These are phyloP conservation scores for Suillus clintonianus DNA, from an alignment of 768 basidiomycete species.

Conservation along the genomic window DNA sequence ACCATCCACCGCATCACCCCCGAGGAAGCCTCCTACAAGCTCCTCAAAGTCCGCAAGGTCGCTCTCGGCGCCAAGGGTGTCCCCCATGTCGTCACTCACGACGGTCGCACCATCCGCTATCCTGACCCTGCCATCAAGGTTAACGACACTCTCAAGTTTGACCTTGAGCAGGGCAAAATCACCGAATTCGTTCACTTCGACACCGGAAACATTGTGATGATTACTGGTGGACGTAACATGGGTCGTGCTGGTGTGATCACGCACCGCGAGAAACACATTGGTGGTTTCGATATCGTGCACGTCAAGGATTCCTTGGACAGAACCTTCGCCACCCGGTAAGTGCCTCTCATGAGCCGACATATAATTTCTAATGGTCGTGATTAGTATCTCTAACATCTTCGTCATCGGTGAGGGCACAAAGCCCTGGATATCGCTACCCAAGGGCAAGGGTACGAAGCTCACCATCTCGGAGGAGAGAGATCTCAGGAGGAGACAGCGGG, in stretches of 20 bases:
- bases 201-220: constrained; percentile 94
- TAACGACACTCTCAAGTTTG: constrained; percentile 98
- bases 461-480: constrained; percentile 97
- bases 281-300: constrained; percentile 98
- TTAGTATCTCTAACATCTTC: constrained; percentile 94
- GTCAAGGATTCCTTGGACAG: constrained; percentile 94
- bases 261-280: constrained; percentile 95
- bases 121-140: constrained; percentile 94
- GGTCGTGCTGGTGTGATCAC: constrained; percentile 96
- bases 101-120: constrained; percentile 99
- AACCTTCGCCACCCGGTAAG: constrained; percentile 96
- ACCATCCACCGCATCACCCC: constrained; percentile 98
- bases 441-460: constrained; percentile 97
- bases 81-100: constrained; percentile 97
- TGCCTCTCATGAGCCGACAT: constrained; percentile 9
- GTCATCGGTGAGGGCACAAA: constrained; percentile 95
- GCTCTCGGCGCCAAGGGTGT: constrained; percentile 93
- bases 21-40: constrained; percentile 96
- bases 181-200: constrained; percentile 93
- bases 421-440: constrained; percentile 95
- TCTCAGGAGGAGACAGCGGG: constrained; percentile 78
- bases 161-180: constrained; percentile 94
- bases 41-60: constrained; percentile 90
- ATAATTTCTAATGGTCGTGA: not conserved
- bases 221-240: constrained; percentile 99